Percentiles rank a stretch among this genome's conserved stretches.
Conservation (phyloP, 768 basidiomycete species). For the Leccinellum albellum region DNA sequence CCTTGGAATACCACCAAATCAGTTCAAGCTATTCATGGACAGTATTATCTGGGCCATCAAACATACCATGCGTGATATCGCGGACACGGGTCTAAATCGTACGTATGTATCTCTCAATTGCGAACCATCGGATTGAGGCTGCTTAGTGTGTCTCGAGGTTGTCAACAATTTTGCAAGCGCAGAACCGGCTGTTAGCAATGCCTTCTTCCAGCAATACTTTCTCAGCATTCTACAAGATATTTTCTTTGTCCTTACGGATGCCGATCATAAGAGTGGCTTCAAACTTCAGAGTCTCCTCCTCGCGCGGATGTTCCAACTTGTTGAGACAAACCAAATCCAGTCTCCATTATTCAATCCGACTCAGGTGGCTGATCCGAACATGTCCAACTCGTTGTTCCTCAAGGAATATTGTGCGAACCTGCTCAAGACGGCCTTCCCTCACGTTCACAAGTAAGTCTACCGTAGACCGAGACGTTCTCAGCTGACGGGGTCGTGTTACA, state of each 20-base stretch:
- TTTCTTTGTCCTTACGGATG: slow-evolving; percentile 95
- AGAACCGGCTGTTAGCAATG: slow-evolving; percentile 74
- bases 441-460: slow-evolving; percentile 72
- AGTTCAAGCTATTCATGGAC: slow-evolving; percentile 98
- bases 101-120: slow-evolving; percentile 16
- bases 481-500: slow-evolving; percentile 27
- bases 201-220: slow-evolving; percentile 96
- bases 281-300: slow-evolving; percentile 93
- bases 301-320: slow-evolving; percentile 89
- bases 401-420: slow-evolving; percentile 84
- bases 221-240: slow-evolving; percentile 91
- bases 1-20: slow-evolving; percentile 78
- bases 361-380: slow-evolving; percentile 61
- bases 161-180: slow-evolving; percentile 91
- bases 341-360: slow-evolving; percentile 83
- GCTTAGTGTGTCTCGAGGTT: slow-evolving; percentile 83
- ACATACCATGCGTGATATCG: slow-evolving; percentile 98
- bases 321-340: slow-evolving; percentile 75
- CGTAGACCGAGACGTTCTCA: not conserved
- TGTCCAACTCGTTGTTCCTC: slow-evolving; percentile 77
- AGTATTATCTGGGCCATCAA: slow-evolving; percentile 99
- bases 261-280: slow-evolving; percentile 99
- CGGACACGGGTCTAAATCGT: slow-evolving; percentile 84
- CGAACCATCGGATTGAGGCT: slow-evolving; percentile 3
- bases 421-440: slow-evolving; percentile 86